Base-by-base conservation (phyloP, 129 eudicot species). In the Ambrosia artemisiifolia region DNA sequence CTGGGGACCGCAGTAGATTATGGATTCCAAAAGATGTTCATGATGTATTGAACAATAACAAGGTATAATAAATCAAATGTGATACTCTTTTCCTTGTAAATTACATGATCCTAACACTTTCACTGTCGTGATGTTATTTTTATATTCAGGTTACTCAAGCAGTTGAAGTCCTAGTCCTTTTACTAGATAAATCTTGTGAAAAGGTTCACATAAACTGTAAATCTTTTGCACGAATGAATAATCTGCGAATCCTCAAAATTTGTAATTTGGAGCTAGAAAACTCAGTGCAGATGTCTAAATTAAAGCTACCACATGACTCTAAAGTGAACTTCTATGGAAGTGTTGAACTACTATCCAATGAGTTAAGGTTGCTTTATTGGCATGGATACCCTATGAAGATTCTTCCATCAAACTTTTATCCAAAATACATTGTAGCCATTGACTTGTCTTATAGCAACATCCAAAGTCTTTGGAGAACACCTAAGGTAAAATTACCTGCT, bases 401-500 rank as follows among this genome's bases (percentile, higher is more conserved):
- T 12, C 16, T 61, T 6, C 77, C 77, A 60, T 30, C 69, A 44
- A 9, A n/a, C n/a, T 72, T 72, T 44, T 72, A 72, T 72, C 76
- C 76, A 13, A 32, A 44, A 59, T 43, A 24, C 47, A 72, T 72
- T 72, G 69, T 72, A 16, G 60, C 60, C 48, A 60, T 72, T 20
- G 69, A 72, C 60, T 6, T 72, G 48, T 72, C 77, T n/a, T 72
- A 72, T 19, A 60, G 77, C 69, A 38, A 16, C 69, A n/a, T 72
- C 12, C 50, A 44, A 60, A 63, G 17, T 30, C 19, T 72, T 30
- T 60, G 77, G 77, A 60, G 69, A 60, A 60, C 46, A 60, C 77
- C 77, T 30, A 44, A 72, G 77, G 77, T 72, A 60, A 12, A 60
- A 12, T 30, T 72, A 46, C 43, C 60, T 30, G 46, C 16, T 43